A percentile compares a stretch with the other conserved stretches of the same genome.
Evolutionary conservation across 768 basidiomycete genomes (phyloP).

Genomic region (Pleurotus sapidus): DNA sequence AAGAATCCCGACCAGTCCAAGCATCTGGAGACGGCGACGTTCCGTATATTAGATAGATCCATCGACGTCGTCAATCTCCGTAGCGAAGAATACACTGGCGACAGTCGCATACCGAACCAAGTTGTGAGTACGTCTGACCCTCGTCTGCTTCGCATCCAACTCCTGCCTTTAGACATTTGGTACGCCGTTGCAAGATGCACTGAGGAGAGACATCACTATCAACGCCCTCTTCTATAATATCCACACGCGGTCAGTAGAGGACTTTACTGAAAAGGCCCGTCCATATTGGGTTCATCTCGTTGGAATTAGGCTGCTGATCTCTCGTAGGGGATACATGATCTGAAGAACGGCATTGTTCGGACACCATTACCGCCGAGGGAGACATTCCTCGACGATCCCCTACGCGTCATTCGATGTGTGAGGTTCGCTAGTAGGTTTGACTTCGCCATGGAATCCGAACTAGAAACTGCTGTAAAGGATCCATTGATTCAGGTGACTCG

Average conservation of each 20-base stretch:
- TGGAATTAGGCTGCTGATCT: not conserved
- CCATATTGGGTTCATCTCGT: not conserved
- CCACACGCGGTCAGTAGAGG: slow-evolving; percentile 82
- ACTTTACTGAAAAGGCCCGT: slow-evolving; percentile 73
- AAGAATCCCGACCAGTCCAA: slow-evolving; percentile 97
- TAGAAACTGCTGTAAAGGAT: slow-evolving; percentile 61
- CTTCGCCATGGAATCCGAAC: slow-evolving; percentile 69
- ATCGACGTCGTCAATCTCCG: slow-evolving; percentile 94
- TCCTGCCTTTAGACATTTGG: slow-evolving; percentile 68
- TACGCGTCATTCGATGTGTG: slow-evolving; percentile 87
- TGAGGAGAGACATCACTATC: slow-evolving; percentile 90
- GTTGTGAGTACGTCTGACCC: slow-evolving; percentile 53
- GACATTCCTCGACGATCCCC: slow-evolving; percentile 93
- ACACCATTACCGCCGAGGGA: slow-evolving; percentile 85
- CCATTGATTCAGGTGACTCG: slow-evolving; percentile 56
- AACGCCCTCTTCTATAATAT: slow-evolving; percentile 97
- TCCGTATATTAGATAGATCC: slow-evolving; percentile 75
- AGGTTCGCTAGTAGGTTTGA: slow-evolving; percentile 92
- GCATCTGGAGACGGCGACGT: slow-evolving; percentile 93
- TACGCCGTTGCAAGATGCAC: slow-evolving; percentile 87
- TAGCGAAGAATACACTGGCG: slow-evolving; percentile 85
- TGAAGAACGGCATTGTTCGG: slow-evolving; percentile 73
- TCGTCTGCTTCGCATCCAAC: not conserved
- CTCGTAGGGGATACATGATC: slow-evolving; percentile 77
- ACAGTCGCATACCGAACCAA: slow-evolving; percentile 85